Evolutionary conservation across 768 basidiomycete species (phyloP).

Genomic region (Suillus subluteus): DNA sequence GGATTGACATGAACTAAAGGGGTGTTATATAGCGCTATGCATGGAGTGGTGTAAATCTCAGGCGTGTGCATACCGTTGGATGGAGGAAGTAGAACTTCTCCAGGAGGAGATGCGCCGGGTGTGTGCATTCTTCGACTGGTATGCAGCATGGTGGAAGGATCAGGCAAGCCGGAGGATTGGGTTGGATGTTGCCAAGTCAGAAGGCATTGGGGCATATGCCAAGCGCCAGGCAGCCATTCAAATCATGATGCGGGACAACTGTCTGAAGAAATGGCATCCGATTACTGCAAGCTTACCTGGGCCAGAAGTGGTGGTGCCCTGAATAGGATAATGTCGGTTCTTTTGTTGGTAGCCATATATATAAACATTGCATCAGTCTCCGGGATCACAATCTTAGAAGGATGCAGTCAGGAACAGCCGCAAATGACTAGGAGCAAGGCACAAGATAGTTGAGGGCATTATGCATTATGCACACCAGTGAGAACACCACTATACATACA

Average conservation of each 20-base stretch:
- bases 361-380: neutral
- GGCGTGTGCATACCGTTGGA: conserved; percentile 4
- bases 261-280: neutral
- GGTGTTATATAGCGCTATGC: neutral
- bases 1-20: neutral
- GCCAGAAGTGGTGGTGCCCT: neutral
- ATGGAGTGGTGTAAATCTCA: conserved; percentile 16
- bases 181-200: neutral
- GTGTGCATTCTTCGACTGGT: neutral
- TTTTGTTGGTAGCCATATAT: too few species aligned
- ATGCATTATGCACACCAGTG: neutral
- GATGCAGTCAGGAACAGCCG: neutral
- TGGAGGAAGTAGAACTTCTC: conserved; percentile 12
- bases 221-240: neutral
- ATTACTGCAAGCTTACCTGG: neutral
- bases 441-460: neutral
- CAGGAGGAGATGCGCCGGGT: conserved; percentile 8
- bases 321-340: neutral
- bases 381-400: neutral
- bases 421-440: too few species aligned
- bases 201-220: neutral
- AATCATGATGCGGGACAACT: neutral
- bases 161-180: neutral
- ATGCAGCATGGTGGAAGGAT: neutral
- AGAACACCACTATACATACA: neutral